phyloP scores from a whole-genome alignment of 2,329 filamentous ascomycete species.

The Aspergillus arachidicola region DNA sequence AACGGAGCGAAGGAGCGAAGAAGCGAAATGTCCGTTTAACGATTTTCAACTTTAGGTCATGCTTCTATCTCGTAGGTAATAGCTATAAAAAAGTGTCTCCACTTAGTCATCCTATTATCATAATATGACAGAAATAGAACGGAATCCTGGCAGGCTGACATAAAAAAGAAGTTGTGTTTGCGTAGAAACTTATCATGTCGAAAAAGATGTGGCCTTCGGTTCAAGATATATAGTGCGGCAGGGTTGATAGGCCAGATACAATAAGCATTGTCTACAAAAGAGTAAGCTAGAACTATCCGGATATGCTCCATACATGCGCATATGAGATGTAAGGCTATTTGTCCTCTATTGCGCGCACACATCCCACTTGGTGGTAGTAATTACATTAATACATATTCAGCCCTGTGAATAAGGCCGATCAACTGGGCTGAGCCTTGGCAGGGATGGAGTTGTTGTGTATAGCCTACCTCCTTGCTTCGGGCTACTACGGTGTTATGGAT shows the following conservation, averaged over 20 bases:
- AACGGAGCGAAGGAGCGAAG: too few relatives aligned
- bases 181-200: too few relatives aligned
- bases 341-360: background rate
- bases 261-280: background rate
- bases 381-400: background rate
- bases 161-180: too few relatives aligned
- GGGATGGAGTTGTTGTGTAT: background rate
- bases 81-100: accelerated
- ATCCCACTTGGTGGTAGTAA: too few relatives aligned
- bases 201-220: accelerated
- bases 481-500: background rate
- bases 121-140: background rate
- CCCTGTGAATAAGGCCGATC: background rate
- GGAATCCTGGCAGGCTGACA: background rate
- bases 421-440: background rate
- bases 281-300: background rate
- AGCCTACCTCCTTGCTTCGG: background rate
- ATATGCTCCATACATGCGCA: background rate
- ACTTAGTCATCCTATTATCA: background rate
- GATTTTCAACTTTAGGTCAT: background rate
- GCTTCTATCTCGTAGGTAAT: background rate
- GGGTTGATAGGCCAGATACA: background rate
- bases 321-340: background rate
- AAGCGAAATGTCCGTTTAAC: too few relatives aligned
- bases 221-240: too few relatives aligned